Percentiles rank a stretch among this genome's conserved stretches.
These are phyloP conservation scores for Xylaria grammica DNA, from an alignment of 495 filamentous ascomycete genomes.

Conservation along the genomic window DNA sequence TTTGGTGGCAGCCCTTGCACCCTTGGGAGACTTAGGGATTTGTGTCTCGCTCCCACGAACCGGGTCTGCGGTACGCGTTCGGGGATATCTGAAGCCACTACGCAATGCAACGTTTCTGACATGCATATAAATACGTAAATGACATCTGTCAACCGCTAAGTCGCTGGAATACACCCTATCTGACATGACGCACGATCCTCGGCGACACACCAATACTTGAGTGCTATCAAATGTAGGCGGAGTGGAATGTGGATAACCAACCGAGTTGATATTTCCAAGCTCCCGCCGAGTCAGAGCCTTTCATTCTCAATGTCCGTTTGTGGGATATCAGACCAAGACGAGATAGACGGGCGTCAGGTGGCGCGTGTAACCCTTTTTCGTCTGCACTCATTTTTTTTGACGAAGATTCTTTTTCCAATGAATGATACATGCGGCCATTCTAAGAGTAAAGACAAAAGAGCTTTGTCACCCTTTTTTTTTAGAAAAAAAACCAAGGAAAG, in stretches of 20 bases:
- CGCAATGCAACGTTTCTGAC: constrained; percentile 22
- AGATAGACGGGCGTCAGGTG: background rate
- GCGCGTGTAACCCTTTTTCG: constrained; percentile 9
- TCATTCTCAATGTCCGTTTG: constrained; percentile 9
- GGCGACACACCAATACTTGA: background rate
- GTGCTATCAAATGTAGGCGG: background rate
- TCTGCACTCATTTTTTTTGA: background rate
- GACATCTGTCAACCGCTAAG: constrained; percentile 15
- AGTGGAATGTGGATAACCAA: constrained; percentile 8
- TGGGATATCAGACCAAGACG: constrained; percentile 5
- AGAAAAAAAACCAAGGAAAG: background rate
- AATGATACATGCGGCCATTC: too few species aligned
- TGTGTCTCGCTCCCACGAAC: constrained; percentile 10
- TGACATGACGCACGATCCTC: constrained; percentile 11
- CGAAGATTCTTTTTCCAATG: background rate
- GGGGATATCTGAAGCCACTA: constrained; percentile 1
- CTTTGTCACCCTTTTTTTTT: too few species aligned
- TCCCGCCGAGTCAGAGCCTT: background rate
- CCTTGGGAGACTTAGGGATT: background rate
- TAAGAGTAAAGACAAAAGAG: background rate
- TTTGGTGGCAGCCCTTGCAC: background rate
- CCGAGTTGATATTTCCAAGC: constrained; percentile 1
- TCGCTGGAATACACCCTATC: constrained; percentile 8
- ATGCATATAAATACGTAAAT: constrained; percentile 17
- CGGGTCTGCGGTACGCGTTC: constrained; percentile 21